Conservation (phyloP, 1,284 basidiomycete species). For the Ustilago bromivora region DNA sequence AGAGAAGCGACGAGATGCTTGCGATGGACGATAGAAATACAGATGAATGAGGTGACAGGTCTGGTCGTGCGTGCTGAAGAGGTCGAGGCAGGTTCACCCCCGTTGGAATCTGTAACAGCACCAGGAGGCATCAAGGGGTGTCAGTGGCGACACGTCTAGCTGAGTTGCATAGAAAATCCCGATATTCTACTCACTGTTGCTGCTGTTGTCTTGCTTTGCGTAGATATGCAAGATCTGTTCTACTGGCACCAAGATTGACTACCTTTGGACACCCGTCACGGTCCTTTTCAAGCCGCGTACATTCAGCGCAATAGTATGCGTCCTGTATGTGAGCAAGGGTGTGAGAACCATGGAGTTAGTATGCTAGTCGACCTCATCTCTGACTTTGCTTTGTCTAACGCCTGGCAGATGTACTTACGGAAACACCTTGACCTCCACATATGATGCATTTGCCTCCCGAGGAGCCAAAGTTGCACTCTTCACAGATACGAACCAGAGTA, state of each 20-base stretch:
- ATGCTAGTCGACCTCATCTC: not conserved
- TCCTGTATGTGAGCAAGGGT: conserved; percentile 38
- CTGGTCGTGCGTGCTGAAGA: not conserved
- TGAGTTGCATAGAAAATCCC: not conserved
- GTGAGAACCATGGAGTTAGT: not conserved
- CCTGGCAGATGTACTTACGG: conserved; percentile 40
- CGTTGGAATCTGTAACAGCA: conserved; percentile 34
- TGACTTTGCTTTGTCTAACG: not conserved
- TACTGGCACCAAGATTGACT: conserved; percentile 83
- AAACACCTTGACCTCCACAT: conserved; percentile 73
- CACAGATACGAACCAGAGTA: conserved; percentile 96
- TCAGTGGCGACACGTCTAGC: conserved; percentile 1
- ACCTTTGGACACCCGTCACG: conserved; percentile 99
- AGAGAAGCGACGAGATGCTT: not conserved
- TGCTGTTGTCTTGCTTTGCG: conserved; percentile 59
- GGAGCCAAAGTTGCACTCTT: conserved; percentile 97
- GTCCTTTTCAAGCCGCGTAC: conserved; percentile 95
- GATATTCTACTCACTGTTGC: conserved; percentile 39
- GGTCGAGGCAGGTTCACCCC: conserved; percentile 1
- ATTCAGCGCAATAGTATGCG: conserved; percentile 72
- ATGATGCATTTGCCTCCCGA: conserved; percentile 98
- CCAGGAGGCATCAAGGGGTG: not conserved
- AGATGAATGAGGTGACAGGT: conserved; percentile 8
- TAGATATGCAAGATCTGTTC: conserved; percentile 62
- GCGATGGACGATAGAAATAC: conserved; percentile 32